Evolutionary conservation across 1,139 yeast genomes (phyloP).

Genomic region (Lodderomyces margitis): DNA sequence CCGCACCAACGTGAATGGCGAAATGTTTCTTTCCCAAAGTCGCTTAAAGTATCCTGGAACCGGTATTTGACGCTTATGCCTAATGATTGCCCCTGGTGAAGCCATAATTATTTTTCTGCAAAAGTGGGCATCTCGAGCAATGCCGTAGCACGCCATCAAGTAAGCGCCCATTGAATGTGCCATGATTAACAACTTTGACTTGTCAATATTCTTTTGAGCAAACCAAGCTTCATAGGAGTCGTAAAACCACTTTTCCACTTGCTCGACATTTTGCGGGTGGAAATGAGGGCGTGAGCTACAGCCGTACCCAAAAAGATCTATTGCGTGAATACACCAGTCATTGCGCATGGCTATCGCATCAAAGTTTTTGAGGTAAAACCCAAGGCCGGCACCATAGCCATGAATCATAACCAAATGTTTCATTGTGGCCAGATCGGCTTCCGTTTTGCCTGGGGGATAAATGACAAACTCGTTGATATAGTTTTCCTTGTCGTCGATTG

Average conservation of each 20-base stretch:
- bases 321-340: constrained; percentile 66
- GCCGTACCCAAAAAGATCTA: constrained; percentile 76
- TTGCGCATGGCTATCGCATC: constrained; percentile 35
- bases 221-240: constrained; percentile 51
- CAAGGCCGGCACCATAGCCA: constrained; percentile 80
- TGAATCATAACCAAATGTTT: constrained; percentile 68
- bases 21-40: constrained; percentile 68
- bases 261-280: constrained; percentile 18
- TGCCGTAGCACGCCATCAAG: constrained; percentile 48
- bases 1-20: constrained; percentile 68
- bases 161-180: constrained; percentile 70
- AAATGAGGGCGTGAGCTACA: constrained; percentile 66
- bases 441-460: constrained; percentile 40
- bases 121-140: constrained; percentile 38
- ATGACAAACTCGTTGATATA: constrained; percentile 66
- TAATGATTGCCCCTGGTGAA: constrained; percentile 65
- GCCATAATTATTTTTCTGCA: constrained; percentile 50
- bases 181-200: constrained; percentile 40
- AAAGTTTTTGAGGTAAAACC: constrained; percentile 64
- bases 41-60: constrained; percentile 64
- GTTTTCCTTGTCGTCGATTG: constrained; percentile 40
- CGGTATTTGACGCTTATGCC: constrained; percentile 37
- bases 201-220: constrained; percentile 27
- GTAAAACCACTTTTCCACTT: constrained; percentile 54
- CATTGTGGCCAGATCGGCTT: constrained; percentile 20